A percentile compares a stretch with the other conserved stretches of the same genome.
These are phyloP conservation scores for Leishmania braziliensis DNA, from an alignment of 208 protist genomes.

Conservation along the genomic window DNA sequence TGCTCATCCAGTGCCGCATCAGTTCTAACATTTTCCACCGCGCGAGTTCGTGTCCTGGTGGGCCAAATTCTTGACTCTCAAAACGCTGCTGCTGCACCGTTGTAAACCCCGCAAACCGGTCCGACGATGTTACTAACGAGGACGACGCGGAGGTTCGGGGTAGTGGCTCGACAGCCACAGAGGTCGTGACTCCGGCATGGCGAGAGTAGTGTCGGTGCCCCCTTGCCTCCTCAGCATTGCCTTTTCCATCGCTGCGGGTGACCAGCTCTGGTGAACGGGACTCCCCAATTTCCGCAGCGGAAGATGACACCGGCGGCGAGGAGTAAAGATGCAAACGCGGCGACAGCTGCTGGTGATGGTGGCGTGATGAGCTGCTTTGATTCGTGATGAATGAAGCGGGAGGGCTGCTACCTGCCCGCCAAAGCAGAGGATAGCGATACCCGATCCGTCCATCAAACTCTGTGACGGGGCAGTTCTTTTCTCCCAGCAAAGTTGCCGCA, in stretches of 20 bases:
- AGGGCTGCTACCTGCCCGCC: conserved; percentile 5
- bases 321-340: conserved; percentile 7
- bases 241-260: conserved; percentile 3
- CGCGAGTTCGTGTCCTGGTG: conserved; percentile 32
- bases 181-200: not conserved
- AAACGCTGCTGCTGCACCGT: conserved; percentile 34
- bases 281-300: not conserved
- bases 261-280: not conserved
- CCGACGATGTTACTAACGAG: conserved; percentile 14
- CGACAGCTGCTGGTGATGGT: conserved; percentile 5
- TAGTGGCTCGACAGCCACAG: conserved; percentile 8
- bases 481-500: conserved; percentile 4
- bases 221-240: conserved; percentile 15
- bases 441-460: conserved; percentile 17
- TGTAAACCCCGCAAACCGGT: conserved; percentile 19
- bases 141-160: not conserved
- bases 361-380: conserved; percentile 8
- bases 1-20: conserved; percentile 72
- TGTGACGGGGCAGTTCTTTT: not conserved
- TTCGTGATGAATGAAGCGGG: not conserved
- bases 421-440: conserved; percentile 4
- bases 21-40: conserved; percentile 68
- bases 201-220: conserved; percentile 20
- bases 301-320: not conserved
- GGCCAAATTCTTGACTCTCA: conserved; percentile 30